Evolutionary conservation across 1,284 basidiomycete species (phyloP).

Genomic region (Microbotryum intermedium): DNA sequence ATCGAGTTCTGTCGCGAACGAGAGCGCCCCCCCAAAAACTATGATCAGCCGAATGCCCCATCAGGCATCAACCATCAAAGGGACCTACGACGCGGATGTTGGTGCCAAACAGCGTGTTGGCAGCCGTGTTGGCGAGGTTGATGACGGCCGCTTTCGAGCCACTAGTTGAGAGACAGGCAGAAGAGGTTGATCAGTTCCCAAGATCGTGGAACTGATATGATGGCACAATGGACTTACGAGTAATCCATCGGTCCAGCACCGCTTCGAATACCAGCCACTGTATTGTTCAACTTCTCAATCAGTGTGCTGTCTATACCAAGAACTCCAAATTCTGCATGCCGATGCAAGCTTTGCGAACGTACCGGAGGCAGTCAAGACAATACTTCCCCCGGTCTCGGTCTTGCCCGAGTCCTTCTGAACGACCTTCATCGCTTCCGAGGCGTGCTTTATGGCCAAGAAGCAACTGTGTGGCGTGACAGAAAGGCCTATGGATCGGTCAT

Average conservation of each 20-base stretch:
- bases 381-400: slow-evolving; percentile 61
- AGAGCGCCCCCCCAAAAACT: not conserved
- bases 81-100: slow-evolving; percentile 59
- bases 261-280: slow-evolving; percentile 74
- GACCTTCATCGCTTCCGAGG: slow-evolving; percentile 66
- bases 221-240: slow-evolving; percentile 38
- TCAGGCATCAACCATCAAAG: too few relatives aligned
- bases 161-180: slow-evolving; percentile 45
- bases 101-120: slow-evolving; percentile 69
- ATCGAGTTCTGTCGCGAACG: slow-evolving; percentile 53
- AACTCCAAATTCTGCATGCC: too few relatives aligned
- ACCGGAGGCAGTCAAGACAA: slow-evolving; percentile 84
- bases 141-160: slow-evolving; percentile 85
- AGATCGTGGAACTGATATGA: not conserved
- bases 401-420: slow-evolving; percentile 52
- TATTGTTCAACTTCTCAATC: not conserved
- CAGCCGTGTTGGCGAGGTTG: slow-evolving; percentile 69
- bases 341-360: slow-evolving; percentile 30
- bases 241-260: slow-evolving; percentile 81
- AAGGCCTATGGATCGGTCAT: not conserved
- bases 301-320: not conserved
- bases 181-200: not conserved
- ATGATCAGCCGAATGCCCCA: too few relatives aligned
- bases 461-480: slow-evolving; percentile 49
- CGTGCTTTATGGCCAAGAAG: slow-evolving; percentile 84